phyloP scores from a whole-genome alignment of 345 rosid genomes.

The Linum tenue region DNA sequence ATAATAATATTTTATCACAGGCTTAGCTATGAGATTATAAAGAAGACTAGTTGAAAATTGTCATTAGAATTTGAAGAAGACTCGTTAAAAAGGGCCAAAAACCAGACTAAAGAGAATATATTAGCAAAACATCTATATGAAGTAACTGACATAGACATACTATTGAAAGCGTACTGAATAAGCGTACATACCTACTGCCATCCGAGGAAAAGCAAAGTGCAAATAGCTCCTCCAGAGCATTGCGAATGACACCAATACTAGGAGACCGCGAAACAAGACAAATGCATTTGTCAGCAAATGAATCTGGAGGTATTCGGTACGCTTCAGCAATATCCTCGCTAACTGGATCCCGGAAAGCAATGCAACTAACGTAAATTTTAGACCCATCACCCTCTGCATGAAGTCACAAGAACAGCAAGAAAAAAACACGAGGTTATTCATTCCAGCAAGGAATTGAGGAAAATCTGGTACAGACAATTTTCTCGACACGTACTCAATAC shows the following conservation, averaged over 20 bases:
- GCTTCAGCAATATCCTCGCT: conserved; percentile 94
- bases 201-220: conserved; percentile 76
- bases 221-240: conserved; percentile 76
- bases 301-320: conserved; percentile 64
- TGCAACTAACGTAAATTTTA: conserved; percentile 87
- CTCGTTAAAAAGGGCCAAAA: too few species aligned
- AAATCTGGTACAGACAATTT: neutral
- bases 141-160: neutral
- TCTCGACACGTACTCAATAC: neutral
- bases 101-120: too few species aligned
- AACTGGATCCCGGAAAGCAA: conserved; percentile 91
- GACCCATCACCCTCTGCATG: conserved; percentile 96
- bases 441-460: neutral
- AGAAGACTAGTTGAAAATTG: too few species aligned
- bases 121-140: neutral
- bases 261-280: conserved; percentile 88
- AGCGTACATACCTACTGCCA: conserved; percentile 68
- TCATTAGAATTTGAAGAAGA: conserved; percentile 45
- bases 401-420: neutral
- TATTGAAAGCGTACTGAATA: neutral
- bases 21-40: too few species aligned
- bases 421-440: neutral
- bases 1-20: too few species aligned
- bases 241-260: conserved; percentile 61
- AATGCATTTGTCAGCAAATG: conserved; percentile 90